Conservation (phyloP, 371 early-diverging fungal genomes). For the Phascolomyces articulosus region DNA sequence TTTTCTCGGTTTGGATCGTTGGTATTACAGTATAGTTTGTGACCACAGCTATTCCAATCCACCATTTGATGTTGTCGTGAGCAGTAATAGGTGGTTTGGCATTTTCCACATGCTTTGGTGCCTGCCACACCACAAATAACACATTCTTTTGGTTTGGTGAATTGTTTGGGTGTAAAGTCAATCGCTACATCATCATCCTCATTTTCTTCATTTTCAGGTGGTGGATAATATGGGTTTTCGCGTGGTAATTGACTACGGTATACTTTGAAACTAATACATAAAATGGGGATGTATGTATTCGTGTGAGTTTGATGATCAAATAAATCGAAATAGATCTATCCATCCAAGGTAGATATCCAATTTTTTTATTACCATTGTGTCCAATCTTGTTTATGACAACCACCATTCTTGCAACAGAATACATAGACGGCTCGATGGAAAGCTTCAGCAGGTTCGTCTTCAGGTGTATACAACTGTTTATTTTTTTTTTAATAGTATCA, state of each 20-base stretch:
- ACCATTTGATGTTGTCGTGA: constrained; percentile 82
- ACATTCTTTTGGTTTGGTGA: constrained; percentile 37
- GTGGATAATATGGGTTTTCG: constrained; percentile 73
- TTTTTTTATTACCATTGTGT: constrained; percentile 54
- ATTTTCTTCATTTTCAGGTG: constrained; percentile 42
- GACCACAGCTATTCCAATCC: constrained; percentile 82
- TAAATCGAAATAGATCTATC: no score
- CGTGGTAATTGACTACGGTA: constrained; percentile 87
- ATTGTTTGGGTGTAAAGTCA: constrained; percentile 34
- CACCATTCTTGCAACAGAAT: constrained; percentile 87
- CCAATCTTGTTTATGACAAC: constrained; percentile 73
- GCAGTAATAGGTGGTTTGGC: constrained; percentile 79
- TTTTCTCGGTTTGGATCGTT: constrained; percentile 4
- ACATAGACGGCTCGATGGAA: constrained; percentile 91
- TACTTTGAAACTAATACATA: constrained; percentile 73
- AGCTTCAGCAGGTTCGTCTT: constrained; percentile 85
- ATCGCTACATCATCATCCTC: constrained; percentile 18
- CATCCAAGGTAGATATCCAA: no score
- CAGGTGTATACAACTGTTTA: constrained; percentile 87
- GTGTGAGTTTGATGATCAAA: no score
- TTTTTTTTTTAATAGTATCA: no score
- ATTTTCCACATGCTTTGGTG: constrained; percentile 78
- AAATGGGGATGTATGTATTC: not conserved
- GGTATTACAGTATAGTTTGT: constrained; percentile 70
- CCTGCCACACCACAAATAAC: constrained; percentile 81